Percentiles rank a stretch among this genome's conserved stretches.
Conservation (phyloP, 202 grass and related monocot species). For the Sporobolus alterniflorus region DNA sequence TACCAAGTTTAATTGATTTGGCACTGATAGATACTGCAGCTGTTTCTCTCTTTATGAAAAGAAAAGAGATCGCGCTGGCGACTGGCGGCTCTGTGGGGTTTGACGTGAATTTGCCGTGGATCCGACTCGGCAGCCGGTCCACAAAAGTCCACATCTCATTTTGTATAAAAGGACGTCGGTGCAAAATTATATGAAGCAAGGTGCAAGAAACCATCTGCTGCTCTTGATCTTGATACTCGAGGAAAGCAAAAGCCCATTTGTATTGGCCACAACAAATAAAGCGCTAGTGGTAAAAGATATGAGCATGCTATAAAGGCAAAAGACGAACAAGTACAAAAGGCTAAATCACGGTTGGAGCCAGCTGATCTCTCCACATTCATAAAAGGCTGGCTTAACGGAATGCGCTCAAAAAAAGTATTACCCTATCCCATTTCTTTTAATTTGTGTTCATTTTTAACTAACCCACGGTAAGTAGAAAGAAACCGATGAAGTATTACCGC, state of each 20-base stretch:
- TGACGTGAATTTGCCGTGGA: no score
- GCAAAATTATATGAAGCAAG: no score
- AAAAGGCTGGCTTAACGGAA: neutral
- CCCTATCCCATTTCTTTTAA: neutral
- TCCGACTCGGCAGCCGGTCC: no score
- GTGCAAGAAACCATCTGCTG: neutral
- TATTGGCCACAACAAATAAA: neutral
- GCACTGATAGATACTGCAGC: no score
- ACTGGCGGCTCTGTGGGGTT: no score
- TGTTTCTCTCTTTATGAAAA: no score
- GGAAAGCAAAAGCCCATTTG: slow-evolving; percentile 19
- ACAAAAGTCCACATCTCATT: no score
- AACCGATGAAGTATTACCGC: no score
- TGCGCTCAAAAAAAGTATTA: no score
- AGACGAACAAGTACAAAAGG: slow-evolving; percentile 2
- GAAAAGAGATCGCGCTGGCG: no score
- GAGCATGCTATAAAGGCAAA: slow-evolving; percentile 41
- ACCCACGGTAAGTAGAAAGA: neutral
- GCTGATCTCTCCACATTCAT: neutral
- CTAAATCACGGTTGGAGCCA: slow-evolving; percentile 42
- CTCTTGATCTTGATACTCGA: neutral
- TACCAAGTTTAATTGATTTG: no score
- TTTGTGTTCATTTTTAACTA: neutral
- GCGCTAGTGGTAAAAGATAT: slow-evolving; percentile 12
- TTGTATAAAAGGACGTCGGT: neutral